These are phyloP conservation scores for Irpex sp. DNA, from an alignment of 1,284 basidiomycete species.

Conservation along the genomic window DNA sequence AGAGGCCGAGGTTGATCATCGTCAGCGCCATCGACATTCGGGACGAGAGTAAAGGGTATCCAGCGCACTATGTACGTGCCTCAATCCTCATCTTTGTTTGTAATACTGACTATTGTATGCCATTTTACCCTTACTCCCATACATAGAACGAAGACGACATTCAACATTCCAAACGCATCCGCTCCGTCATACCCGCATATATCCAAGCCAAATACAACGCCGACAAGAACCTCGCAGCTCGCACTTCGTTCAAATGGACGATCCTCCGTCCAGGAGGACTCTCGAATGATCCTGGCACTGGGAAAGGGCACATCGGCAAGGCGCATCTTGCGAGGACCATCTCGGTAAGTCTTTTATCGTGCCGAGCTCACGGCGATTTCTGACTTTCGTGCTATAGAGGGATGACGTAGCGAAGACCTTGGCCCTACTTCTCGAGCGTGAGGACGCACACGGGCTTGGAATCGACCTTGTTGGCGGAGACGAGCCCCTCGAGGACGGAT, in stretches of 20 bases:
- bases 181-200: constrained; percentile 43
- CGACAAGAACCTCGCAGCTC: constrained; percentile 59
- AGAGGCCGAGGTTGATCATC: constrained; percentile 54
- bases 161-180: constrained; percentile 39
- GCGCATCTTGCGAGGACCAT: constrained; percentile 49
- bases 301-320: constrained; percentile 51
- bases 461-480: constrained; percentile 65
- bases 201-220: constrained; percentile 69
- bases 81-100: no score
- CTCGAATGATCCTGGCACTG: constrained; percentile 49
- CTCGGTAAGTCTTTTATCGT: constrained; percentile 32
- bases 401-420: constrained; percentile 63
- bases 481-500: constrained; percentile 42
- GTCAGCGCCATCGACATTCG: constrained; percentile 67
- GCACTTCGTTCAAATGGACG: constrained; percentile 63
- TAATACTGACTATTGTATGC: no score
- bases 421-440: constrained; percentile 47
- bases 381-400: constrained; percentile 31
- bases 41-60: constrained; percentile 45
- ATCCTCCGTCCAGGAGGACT: constrained; percentile 68
- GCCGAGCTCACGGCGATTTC: no score
- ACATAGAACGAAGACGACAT: constrained; percentile 48
- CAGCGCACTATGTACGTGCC: constrained; percentile 54
- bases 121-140: not conserved
- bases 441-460: constrained; percentile 57